Evolutionary conservation across 495 filamentous ascomycete genomes (phyloP), one percentile per base, ranked within the genome.

Genomic region (Thozetella sp.): DNA sequence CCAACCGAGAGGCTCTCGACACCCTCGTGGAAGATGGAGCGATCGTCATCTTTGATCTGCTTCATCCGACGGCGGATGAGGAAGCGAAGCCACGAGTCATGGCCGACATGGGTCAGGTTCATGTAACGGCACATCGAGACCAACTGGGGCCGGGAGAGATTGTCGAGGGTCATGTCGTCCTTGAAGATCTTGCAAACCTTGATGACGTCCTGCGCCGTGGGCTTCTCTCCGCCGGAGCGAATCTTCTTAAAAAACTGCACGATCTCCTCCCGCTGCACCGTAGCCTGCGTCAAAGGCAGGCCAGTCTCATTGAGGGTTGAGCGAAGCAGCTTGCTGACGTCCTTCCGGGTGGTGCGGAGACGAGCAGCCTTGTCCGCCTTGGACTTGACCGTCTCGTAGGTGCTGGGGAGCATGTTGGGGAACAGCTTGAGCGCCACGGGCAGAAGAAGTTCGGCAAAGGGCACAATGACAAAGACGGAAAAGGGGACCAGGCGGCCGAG

Each of bases 151-250:
- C 95, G 86, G 2, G 94, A 97, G 65, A 99, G 76, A 73, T 98
- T 98, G 86, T 99, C 95, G 17, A 99, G 84, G 0, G 95, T 99
- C 60, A 99, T 68, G 71, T 99, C 95, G 74, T 99, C 95, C 76
- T 95, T 97, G 83, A 99, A 99, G 68, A 97, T 89, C 83, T 99
- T 96, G 88, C 96, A 98, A 56, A 99, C 95, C 78, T 93, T 97
- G 77, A 99, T 97, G 60, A 99, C 90, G 70, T 98, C 95, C 60
- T 90, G 85, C 45, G 87, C 87, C 15, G 91, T 93, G 0, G 96
- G 96, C 24, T 86, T 76, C 78, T 98, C 94, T 25, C 93, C 96
- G 3, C 93, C 97, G 19, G 91, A 83, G 48, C 95, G 90, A 66
- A 97, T 86, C 80, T 99, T 99, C 67, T 91, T 88, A 87, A 99